Conservation (phyloP, 768 basidiomycete species). For the Phlegmacium glaucopus region DNA sequence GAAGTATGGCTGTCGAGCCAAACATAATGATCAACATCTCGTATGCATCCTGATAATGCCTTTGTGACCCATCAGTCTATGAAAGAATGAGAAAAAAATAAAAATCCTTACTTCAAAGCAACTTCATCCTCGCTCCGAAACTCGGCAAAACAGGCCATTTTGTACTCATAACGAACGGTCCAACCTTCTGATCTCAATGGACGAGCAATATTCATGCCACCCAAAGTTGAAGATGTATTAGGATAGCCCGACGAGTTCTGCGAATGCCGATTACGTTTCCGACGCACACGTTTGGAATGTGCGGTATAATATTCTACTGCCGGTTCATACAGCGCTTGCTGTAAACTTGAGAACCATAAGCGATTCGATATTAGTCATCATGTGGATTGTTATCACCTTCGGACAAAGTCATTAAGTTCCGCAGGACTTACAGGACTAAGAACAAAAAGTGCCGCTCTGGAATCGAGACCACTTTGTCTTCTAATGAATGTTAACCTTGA, state of each 20-base stretch:
- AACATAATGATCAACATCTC: conserved; percentile 83
- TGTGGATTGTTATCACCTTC: conserved; percentile 47
- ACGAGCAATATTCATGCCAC: conserved; percentile 40
- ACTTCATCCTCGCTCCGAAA: conserved; percentile 91
- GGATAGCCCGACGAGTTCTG: conserved; percentile 52
- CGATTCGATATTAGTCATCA: neutral
- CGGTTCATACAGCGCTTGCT: conserved; percentile 84
- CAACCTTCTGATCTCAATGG: conserved; percentile 84
- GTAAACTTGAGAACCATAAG: conserved; percentile 50
- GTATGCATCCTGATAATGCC: conserved; percentile 96
- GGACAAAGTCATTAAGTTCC: conserved; percentile 87
- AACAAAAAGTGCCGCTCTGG: conserved; percentile 90
- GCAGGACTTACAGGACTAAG: conserved; percentile 86
- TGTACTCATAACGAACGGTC: conserved; percentile 97
- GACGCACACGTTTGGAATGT: conserved; percentile 87
- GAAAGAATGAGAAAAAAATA: neutral
- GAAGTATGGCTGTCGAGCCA: conserved; percentile 78
- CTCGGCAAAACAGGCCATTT: conserved; percentile 95
- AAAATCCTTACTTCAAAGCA: conserved; percentile 68
- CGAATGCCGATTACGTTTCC: conserved; percentile 84
- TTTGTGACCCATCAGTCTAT: conserved; percentile 25
- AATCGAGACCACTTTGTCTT: conserved; percentile 84
- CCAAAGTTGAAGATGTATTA: conserved; percentile 45
- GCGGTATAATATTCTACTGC: conserved; percentile 91
- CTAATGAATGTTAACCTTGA: conserved; percentile 82